Base-by-base conservation (phyloP, 2,329 filamentous ascomycete species). In the Clonostachys chloroleuca region DNA sequence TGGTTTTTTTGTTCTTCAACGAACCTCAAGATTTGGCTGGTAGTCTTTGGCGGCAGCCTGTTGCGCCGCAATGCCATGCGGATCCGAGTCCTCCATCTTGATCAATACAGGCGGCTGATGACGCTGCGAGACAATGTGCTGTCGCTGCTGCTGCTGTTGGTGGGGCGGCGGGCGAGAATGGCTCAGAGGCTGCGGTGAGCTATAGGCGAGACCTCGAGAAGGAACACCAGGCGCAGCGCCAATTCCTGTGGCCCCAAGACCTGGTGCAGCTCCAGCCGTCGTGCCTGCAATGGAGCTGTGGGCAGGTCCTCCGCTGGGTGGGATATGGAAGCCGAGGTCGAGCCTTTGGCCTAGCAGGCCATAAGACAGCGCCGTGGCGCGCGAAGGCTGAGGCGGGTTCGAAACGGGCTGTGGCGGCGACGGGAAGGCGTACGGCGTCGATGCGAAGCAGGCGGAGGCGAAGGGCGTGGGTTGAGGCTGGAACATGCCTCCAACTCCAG, bases 31-130 rank as follows among this genome's bases (percentile, higher is more conserved):
- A n/a, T 74, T 65, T 7, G 80, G 79, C 50, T 78, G 74, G 58
- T 81, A 85, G 37, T 80, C 74, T 47, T 75, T 68, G 10, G 81
- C 81, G 33, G 81, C 74, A 42, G 76, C 78, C 61, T 84, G 78
- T 62, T 85, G 81, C 45, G 79, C 80, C 39, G 70, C 73, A 46
- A 82, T 64, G 51, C 77, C 76, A 53, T 72, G 65, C 45, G 59
- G 54, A 18, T 56, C 54, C 44, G 61, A 57, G 14, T 61, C 62
- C 36, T 66, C 63, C 66, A 68, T 68, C 49, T 53, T 61, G 45
- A 55, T 24, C 18, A 39, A 35, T 10, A 43, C 50, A 39, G 45
- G 18, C 12, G 42, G 34, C 51, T 37, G 50, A 52, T 35, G 40
- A 41, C 20, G 40, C 33, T 50, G 53, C 42, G 50, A 48, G 17